Conservation (phyloP, 1,284 basidiomycete species). For the Ceratobasidium papillatum region DNA sequence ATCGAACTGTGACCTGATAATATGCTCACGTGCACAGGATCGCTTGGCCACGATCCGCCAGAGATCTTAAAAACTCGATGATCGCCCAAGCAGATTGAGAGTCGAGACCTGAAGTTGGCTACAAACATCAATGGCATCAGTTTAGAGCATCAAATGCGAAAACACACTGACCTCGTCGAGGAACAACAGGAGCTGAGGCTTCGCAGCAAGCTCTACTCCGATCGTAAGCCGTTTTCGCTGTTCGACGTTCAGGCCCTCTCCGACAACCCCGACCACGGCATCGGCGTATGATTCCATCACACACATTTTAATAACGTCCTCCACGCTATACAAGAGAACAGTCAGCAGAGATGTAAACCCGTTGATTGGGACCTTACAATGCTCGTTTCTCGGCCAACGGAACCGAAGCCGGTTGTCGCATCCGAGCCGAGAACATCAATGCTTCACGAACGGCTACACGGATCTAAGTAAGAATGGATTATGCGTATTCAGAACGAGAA, state of each 20-base stretch:
- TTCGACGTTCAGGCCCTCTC: constrained; percentile 67
- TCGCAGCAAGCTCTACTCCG: constrained; percentile 63
- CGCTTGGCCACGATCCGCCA: constrained; percentile 78
- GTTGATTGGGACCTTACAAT: constrained; percentile 61
- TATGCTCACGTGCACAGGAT: constrained; percentile 57
- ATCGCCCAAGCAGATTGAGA: constrained; percentile 64
- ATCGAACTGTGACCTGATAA: background rate
- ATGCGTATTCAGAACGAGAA: background rate
- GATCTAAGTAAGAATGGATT: constrained; percentile 57
- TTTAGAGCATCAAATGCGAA: background rate
- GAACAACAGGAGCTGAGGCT: constrained; percentile 61
- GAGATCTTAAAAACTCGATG: constrained; percentile 61
- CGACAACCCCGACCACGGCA: constrained; percentile 54
- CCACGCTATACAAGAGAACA: constrained; percentile 15
- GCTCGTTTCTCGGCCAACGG: constrained; percentile 76
- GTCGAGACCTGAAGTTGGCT: constrained; percentile 62
- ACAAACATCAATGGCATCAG: background rate
- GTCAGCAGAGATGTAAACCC: constrained; percentile 57
- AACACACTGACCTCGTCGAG: constrained; percentile 54
- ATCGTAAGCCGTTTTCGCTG: constrained; percentile 77
- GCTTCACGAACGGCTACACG: constrained; percentile 77
- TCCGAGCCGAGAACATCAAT: constrained; percentile 78
- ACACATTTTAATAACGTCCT: background rate
- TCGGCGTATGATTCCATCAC: background rate
- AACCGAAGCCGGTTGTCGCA: constrained; percentile 78